Evolutionary conservation across 345 rosid species (phyloP).

Genomic region (Capsella bursapastoris): DNA sequence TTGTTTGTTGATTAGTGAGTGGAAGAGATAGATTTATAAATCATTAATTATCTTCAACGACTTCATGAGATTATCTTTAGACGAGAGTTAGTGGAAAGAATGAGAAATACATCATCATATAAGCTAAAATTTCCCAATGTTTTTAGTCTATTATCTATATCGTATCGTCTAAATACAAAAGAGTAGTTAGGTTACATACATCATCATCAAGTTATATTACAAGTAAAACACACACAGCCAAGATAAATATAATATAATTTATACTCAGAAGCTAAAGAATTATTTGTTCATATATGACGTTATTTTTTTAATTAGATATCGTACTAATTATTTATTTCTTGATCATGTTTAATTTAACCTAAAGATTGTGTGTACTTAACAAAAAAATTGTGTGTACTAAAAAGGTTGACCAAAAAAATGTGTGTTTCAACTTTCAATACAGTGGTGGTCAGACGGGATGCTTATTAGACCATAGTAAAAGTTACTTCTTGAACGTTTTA

Average conservation of each 20-base stretch:
- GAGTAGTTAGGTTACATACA: conserved; percentile 34
- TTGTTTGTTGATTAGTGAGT: conserved; percentile 34
- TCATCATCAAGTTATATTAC: conserved; percentile 25
- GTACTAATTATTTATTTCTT: not conserved
- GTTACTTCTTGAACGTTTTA: too few species aligned
- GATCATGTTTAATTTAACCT: not conserved
- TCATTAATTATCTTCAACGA: conserved; percentile 34
- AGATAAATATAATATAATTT: not conserved
- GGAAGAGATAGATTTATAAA: conserved; percentile 7
- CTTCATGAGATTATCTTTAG: conserved; percentile 23
- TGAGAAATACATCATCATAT: conserved; percentile 11
- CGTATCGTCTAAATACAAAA: conserved; percentile 13
- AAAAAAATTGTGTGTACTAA: too few species aligned
- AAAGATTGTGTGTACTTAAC: too few species aligned
- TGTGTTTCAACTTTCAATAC: too few species aligned
- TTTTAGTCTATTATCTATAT: not conserved
- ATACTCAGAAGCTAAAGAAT: conserved; percentile 4
- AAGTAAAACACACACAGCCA: conserved; percentile 13
- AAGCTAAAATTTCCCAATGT: not conserved
- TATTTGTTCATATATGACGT: not conserved
- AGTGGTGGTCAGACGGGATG: too few species aligned
- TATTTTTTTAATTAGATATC: not conserved
- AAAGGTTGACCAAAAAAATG: not conserved
- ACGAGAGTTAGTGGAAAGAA: conserved; percentile 37
- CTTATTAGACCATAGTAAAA: too few species aligned